Percentiles rank a stretch among this genome's conserved stretches.
These are phyloP conservation scores for Metarhizium humberi DNA, from an alignment of 2,329 filamentous ascomycete species.

Conservation along the genomic window DNA sequence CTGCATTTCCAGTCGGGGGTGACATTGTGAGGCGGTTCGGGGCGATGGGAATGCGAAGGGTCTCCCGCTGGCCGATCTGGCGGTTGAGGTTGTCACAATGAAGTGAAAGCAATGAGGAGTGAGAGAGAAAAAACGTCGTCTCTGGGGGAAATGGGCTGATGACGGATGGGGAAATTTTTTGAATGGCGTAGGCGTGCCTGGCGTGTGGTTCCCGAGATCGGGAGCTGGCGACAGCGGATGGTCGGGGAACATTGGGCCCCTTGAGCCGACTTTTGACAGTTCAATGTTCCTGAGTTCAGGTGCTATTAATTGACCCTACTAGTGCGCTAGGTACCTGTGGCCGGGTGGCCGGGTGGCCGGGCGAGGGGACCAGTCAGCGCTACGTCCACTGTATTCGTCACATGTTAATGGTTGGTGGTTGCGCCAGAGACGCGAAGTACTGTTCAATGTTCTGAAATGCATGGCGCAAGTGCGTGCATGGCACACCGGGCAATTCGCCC, in stretches of 20 bases:
- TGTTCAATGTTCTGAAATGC: too few relatives aligned
- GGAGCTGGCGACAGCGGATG: not conserved
- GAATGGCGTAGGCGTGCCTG: constrained; percentile 3
- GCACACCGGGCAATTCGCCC: too few relatives aligned
- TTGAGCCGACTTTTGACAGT: not conserved
- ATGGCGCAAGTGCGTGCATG: too few relatives aligned
- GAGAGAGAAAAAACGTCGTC: not conserved
- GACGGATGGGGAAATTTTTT: constrained; percentile 8
- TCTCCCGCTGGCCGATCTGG: constrained; percentile 1
- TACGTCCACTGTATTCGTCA: too few relatives aligned
- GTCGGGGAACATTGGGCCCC: not conserved
- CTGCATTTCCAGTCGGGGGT: constrained; percentile 37
- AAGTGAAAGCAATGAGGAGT: not conserved
- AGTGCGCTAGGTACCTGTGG: too few relatives aligned
- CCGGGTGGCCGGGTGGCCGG: too few relatives aligned
- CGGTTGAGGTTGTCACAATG: not conserved
- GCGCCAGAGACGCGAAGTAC: too few relatives aligned
- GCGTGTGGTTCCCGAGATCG: constrained; percentile 9
- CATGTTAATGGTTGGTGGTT: too few relatives aligned
- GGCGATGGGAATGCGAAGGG: not conserved
- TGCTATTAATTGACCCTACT: too few relatives aligned
- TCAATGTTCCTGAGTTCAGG: too few relatives aligned
- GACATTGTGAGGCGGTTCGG: constrained; percentile 41
- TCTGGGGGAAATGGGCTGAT: not conserved
- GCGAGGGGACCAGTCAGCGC: too few relatives aligned